Base-by-base conservation (phyloP, 2,329 filamentous ascomycete species). In the Thelonectria rubi region DNA sequence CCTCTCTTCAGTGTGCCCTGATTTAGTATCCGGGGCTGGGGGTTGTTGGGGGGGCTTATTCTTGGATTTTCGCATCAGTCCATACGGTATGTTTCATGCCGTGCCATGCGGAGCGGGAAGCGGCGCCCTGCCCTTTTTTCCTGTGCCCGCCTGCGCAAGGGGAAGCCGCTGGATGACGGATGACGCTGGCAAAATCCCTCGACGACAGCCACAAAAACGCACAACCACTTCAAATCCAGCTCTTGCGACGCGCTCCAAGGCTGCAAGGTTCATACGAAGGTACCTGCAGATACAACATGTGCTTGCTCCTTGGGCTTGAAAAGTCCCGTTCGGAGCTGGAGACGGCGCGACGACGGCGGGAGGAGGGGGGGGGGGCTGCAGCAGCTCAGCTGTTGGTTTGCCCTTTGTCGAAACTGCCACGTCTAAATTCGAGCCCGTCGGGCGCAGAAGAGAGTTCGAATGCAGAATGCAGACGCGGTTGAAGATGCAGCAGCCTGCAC, bases 61-160 rank as follows among this genome's bases (percentile, higher is more conserved):
- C 37, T 53, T 59, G 50, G 51, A 43, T 59, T 48, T 39, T 42
- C 43, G 40, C 26, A 30, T 9, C 21, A 40, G 49, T 51, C 54
- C 48, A 34, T 50, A 45, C 20, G n/a, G n/a, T n/a, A n/a, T n/a
- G 48, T 51, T 37, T 51, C 46, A 51, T 26, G 30, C 49, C 43
- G 46, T 43, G 57, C 24, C 10, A 37, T 60, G 58, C 40, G 30
- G 52, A 47, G 47, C 20, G 52, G 54, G 26, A 55, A 40, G 47
- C 45, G 34, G 34, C 34, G 34, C 12, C 34, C 34, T 37, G 34
- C 34, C 34, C 34, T 37, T 5, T 11, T 7, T 37, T 37, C 14
- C 34, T 37, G 32, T 37, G 34, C 34, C 15, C 7, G 10, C 2
- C 8, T 37, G 34, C 34, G 34, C 12, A 34, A 34, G 21, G 21